phyloP scores from a whole-genome alignment of 148 eudicot genomes.

The Heliosperma pusillum region DNA sequence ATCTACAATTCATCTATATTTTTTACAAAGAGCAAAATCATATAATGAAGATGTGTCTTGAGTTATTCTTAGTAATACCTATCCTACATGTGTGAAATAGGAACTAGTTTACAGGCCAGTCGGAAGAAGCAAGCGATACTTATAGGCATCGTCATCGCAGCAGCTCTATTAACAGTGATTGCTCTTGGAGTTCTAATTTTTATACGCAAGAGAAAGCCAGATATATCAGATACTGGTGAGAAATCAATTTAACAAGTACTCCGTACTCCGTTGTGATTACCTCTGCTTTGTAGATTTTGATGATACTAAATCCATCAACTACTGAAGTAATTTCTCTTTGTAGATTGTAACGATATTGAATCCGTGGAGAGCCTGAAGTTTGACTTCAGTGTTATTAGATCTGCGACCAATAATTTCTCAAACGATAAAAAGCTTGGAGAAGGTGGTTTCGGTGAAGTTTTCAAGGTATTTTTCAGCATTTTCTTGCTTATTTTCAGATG shows the following conservation, averaged over 20 bases:
- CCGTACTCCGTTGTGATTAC: no score
- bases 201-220: constrained; percentile 10
- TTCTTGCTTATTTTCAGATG: neutral
- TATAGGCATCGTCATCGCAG: constrained; percentile 6
- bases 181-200: constrained; percentile 2
- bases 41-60: neutral
- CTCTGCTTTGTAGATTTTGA: neutral
- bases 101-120: neutral
- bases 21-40: neutral
- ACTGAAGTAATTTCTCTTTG: constrained; percentile 11
- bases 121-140: constrained; percentile 12
- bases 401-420: constrained; percentile 25
- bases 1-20: neutral
- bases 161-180: constrained; percentile 11
- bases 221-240: constrained; percentile 18
- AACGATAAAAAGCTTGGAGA: constrained; percentile 35
- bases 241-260: neutral
- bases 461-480: constrained; percentile 20
- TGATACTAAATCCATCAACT: neutral
- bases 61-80: neutral
- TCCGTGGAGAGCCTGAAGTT: constrained; percentile 24
- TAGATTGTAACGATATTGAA: constrained; percentile 30
- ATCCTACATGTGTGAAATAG: constrained; percentile 11
- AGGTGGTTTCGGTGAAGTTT: constrained; percentile 37
- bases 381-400: constrained; percentile 26